Percentiles rank a stretch among this genome's conserved stretches.
These are phyloP conservation scores for Fusarium nisikadoi DNA, from an alignment of 2,329 filamentous ascomycete species.

Conservation along the genomic window DNA sequence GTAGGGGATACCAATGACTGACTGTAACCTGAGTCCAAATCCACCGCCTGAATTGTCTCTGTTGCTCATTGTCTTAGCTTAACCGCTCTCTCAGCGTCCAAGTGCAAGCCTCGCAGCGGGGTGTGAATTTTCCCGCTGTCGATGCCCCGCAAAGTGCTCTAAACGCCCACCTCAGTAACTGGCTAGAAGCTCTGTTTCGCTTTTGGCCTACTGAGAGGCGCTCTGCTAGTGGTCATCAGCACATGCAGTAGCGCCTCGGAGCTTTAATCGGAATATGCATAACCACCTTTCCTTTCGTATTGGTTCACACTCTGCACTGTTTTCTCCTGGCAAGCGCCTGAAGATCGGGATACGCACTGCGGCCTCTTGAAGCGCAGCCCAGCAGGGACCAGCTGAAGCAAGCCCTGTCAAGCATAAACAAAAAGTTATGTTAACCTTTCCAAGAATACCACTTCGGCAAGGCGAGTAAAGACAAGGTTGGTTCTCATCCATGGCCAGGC, in stretches of 20 bases:
- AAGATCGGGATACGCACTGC: conserved; percentile 1
- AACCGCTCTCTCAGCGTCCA: conserved; percentile 14
- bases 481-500: conserved; percentile 24
- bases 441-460: conserved; percentile 23
- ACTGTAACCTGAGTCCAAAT: conserved; percentile 7
- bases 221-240: conserved; percentile 9
- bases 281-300: conserved; percentile 16
- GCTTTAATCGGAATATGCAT: conserved; percentile 30
- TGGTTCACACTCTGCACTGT: conserved; percentile 6
- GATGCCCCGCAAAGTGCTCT: conserved; percentile 16
- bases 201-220: conserved; percentile 20
- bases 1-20: neutral
- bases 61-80: neutral
- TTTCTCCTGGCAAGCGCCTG: neutral
- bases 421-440: conserved; percentile 28
- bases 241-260: conserved; percentile 35
- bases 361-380: neutral
- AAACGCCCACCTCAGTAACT: conserved; percentile 19
- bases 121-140: neutral
- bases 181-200: conserved; percentile 14
- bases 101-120: conserved; percentile 13
- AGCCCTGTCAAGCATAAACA: conserved; percentile 41
- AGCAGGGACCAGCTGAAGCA: conserved; percentile 26
- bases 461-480: conserved; percentile 6
- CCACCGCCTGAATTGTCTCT: conserved; percentile 1